Percentiles rank a stretch among this genome's conserved stretches.
Evolutionary conservation across 768 basidiomycete species (phyloP).

Genomic region (Tephrocybe sp.): DNA sequence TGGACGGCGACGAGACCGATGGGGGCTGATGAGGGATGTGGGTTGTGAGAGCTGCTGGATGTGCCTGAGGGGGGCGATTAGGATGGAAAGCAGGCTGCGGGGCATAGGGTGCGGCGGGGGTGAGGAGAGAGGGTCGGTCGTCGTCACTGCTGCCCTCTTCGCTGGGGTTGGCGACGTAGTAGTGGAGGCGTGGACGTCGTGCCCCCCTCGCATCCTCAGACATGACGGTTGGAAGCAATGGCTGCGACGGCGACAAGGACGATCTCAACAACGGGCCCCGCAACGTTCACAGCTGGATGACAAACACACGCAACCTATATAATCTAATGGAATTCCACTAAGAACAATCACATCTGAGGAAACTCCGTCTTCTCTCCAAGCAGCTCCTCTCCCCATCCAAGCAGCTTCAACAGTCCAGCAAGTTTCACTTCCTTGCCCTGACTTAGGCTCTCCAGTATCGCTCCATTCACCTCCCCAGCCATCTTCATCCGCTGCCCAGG

Average conservation of each 20-base stretch:
- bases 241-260: constrained; percentile 1
- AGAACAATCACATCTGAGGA: constrained; percentile 53
- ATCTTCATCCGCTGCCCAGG: constrained; percentile 90
- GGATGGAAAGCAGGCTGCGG: constrained; percentile 9
- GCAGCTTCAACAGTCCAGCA: constrained; percentile 74
- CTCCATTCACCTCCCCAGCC: constrained; percentile 94
- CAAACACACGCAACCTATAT: constrained; percentile 8
- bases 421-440: constrained; percentile 94
- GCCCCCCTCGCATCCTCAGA: constrained; percentile 55
- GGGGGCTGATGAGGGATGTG: constrained; percentile 34
- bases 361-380: constrained; percentile 78
- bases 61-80: constrained; percentile 16
- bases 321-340: not conserved
- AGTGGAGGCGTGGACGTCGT: constrained; percentile 44
- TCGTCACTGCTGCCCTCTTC: constrained; percentile 39
- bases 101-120: not conserved
- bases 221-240: constrained; percentile 37
- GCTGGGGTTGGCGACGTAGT: constrained; percentile 63
- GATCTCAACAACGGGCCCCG: constrained; percentile 1
- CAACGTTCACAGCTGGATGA: constrained; percentile 13
- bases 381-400: constrained; percentile 86
- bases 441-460: constrained; percentile 88
- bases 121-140: constrained; percentile 6
- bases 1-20: constrained; percentile 69
- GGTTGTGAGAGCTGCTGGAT: constrained; percentile 25